A percentile compares a stretch with the other conserved stretches of the same genome.
These are phyloP conservation scores for Debaryomyces prosopidis DNA, from an alignment of 805 yeast species.

Conservation along the genomic window DNA sequence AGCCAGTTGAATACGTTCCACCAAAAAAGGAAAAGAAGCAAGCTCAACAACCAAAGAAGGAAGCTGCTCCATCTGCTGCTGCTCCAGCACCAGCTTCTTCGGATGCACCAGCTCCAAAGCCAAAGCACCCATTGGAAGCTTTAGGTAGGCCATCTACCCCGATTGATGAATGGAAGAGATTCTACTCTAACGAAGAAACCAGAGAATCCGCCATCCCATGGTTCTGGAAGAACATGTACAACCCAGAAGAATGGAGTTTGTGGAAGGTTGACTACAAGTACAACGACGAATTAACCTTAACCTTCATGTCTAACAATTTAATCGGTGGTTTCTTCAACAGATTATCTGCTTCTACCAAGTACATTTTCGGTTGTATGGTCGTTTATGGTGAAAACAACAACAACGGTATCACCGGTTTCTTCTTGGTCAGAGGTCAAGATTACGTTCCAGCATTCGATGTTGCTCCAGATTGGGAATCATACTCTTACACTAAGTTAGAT, in stretches of 20 bases:
- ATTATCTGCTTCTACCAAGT: slow-evolving; percentile 87
- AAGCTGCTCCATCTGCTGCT: slow-evolving; percentile 28
- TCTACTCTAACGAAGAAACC: slow-evolving; percentile 96
- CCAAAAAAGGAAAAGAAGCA: slow-evolving; percentile 75
- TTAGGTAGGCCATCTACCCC: slow-evolving; percentile 71
- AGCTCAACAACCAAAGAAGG: slow-evolving; percentile 31
- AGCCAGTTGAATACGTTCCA: slow-evolving; percentile 65
- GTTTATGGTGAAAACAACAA: slow-evolving; percentile 98
- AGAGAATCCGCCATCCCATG: slow-evolving; percentile 92
- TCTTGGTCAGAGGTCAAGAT: slow-evolving; percentile 95
- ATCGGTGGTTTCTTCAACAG: slow-evolving; percentile 98
- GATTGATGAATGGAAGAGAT: slow-evolving; percentile 94
- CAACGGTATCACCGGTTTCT: slow-evolving; percentile 96
- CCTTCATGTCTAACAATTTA: slow-evolving; percentile 98
- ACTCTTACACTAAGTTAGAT: slow-evolving; percentile 80
- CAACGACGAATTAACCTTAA: slow-evolving; percentile 94
- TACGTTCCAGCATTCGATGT: slow-evolving; percentile 89
- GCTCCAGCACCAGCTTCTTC: slow-evolving; percentile 31
- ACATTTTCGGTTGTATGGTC: slow-evolving; percentile 88
- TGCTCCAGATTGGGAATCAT: slow-evolving; percentile 99
- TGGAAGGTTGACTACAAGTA: slow-evolving; percentile 96
- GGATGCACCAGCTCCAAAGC: slow-evolving; percentile 65
- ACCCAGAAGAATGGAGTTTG: slow-evolving; percentile 90
- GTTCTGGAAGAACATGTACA: slow-evolving; percentile 92
- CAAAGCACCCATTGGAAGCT: slow-evolving; percentile 87